Evolutionary conservation across 108 stramenopile species (phyloP), one percentile per base, ranked within the genome.

Genomic region (Tribonema minus): DNA sequence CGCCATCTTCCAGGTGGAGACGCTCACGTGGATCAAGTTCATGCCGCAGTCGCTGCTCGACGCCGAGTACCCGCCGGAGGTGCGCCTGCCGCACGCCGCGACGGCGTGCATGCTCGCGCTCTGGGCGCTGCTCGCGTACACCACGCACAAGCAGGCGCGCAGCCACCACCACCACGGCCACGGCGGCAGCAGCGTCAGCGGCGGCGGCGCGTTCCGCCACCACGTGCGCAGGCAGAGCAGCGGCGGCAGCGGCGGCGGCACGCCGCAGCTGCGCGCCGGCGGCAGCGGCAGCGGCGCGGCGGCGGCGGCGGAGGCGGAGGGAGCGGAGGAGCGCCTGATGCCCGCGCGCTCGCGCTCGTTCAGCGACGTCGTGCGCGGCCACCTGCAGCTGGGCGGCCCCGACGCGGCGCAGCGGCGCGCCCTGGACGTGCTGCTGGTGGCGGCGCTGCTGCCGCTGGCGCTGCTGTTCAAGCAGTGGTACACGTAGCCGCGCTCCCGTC

Each of bases 1-100:
- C 35, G 75, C 75, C 46, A 76, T 76, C 35, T 58, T 76, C 61
- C 79, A 80, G 79, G 38, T 80, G 54, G 79, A 80, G 64, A 46
- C 69, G 9, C 29, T 80, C 27, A 23, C 61, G n/a, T 80, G 79
- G 79, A 30, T 71, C 26, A 80, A 80, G 69, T 80, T 80, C 46
- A 61, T 69, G 38, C 79, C 79, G n/a, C 62, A 69, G 30, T 54
- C 69, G 25, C 68, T 71, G 29, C 54, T 80, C 58, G 39, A 70
- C 46, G 62, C 68, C 4, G 31, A 58, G 63, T 40, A 67, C 3
- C 79, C 79, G 34, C 70, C 70, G 4, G 79, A 80, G 62, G 46
- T 54, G 46, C 46, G 46, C 9, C 15, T 54, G 46, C 46, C 46
- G 9, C 20, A 20, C 15, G 9, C 20, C 15, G 46, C 46, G 20